A percentile compares a stretch with the other conserved stretches of the same genome.
phyloP scores from a whole-genome alignment of 2,329 filamentous ascomycete genomes.

The Aspergillus pseudoterreus region DNA sequence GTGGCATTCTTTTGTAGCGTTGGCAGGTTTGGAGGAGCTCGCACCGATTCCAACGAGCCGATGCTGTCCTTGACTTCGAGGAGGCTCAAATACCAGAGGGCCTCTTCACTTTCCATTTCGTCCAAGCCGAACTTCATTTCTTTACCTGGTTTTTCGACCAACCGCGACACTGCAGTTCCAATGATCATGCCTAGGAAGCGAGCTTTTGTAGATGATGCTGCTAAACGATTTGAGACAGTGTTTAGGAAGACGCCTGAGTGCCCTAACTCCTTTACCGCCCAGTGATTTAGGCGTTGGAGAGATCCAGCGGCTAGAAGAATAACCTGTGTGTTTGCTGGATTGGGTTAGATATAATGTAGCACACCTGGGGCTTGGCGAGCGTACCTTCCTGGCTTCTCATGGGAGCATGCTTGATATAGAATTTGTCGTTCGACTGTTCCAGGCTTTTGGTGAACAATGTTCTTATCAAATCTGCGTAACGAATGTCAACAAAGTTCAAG shows the following conservation, averaged over 20 bases:
- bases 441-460: conserved; percentile 64
- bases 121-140: conserved; percentile 80
- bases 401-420: conserved; percentile 82
- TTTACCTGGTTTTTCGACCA: conserved; percentile 65
- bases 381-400: conserved; percentile 84
- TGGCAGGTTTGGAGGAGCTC: conserved; percentile 17
- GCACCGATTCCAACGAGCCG: conserved; percentile 56
- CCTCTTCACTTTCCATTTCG: conserved; percentile 70
- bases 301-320: conserved; percentile 75
- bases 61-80: conserved; percentile 59
- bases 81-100: conserved; percentile 69
- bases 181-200: conserved; percentile 86
- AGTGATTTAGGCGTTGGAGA: conserved; percentile 61
- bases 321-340: conserved; percentile 71
- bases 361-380: background rate
- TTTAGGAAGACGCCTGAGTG: conserved; percentile 71
- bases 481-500: background rate
- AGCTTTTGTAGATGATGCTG: conserved; percentile 68
- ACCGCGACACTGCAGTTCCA: conserved; percentile 65
- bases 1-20: conserved; percentile 8
- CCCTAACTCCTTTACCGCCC: conserved; percentile 65
- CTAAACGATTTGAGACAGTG: conserved; percentile 79
- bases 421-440: conserved; percentile 72
- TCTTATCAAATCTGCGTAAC: conserved; percentile 33
- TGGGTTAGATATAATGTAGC: conserved; percentile 19